Percentiles rank a stretch among this genome's conserved stretches.
Conservation (phyloP, 257 asterid species). For the Handroanthus guayacan region DNA sequence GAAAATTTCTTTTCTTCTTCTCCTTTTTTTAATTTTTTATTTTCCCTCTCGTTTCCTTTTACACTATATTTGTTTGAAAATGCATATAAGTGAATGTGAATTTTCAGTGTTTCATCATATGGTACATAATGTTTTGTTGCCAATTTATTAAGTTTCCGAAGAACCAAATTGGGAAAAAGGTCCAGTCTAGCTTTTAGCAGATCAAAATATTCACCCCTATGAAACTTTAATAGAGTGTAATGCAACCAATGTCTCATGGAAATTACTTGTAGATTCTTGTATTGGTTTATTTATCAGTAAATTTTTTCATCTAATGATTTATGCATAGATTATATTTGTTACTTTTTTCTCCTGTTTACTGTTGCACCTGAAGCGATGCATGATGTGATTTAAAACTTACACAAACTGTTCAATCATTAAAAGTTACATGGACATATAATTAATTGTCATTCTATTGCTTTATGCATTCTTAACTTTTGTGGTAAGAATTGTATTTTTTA, state of each 20-base stretch:
- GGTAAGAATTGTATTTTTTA: slow-evolving; percentile 32
- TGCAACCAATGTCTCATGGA: slow-evolving; percentile 14
- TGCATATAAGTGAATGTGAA: slow-evolving; percentile 22
- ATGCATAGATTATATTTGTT: slow-evolving; percentile 15
- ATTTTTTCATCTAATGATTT: not conserved
- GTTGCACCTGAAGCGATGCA: slow-evolving; percentile 30
- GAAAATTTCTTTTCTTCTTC: slow-evolving; percentile 34
- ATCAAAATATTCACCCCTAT: slow-evolving; percentile 10
- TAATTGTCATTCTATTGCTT: slow-evolving; percentile 29
- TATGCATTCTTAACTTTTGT: slow-evolving; percentile 31
- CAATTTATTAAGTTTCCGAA: slow-evolving; percentile 28
- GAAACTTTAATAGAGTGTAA: slow-evolving; percentile 12
- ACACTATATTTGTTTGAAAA: slow-evolving; percentile 30
- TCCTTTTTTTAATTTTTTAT: slow-evolving; percentile 12
- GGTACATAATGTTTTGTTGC: slow-evolving; percentile 26
- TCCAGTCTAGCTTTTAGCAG: slow-evolving; percentile 9
- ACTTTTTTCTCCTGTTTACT: slow-evolving; percentile 12
- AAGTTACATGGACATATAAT: not conserved
- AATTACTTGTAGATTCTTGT: slow-evolving; percentile 9
- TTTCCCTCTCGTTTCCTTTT: slow-evolving; percentile 20
- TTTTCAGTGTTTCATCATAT: slow-evolving; percentile 1
- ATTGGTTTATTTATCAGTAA: slow-evolving; percentile 19
- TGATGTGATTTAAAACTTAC: slow-evolving; percentile 12
- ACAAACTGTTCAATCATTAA: slow-evolving; percentile 2
- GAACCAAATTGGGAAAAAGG: slow-evolving; percentile 5